These are phyloP conservation scores for Rhodomyrtus psidioides DNA, from an alignment of 441 rosid species.

Conservation along the genomic window DNA sequence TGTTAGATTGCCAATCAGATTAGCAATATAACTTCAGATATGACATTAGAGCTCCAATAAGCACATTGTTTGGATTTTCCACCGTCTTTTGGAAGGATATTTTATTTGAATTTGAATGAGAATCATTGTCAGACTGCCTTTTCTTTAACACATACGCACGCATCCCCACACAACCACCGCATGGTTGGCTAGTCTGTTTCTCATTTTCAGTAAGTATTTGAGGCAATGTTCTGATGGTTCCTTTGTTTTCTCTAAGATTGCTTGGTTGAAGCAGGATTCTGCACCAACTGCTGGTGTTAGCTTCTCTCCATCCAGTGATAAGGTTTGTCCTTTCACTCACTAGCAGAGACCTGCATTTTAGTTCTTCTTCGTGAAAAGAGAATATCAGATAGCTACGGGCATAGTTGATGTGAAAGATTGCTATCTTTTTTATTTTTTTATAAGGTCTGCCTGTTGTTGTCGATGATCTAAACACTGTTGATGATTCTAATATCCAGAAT, in stretches of 20 bases:
- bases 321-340: constrained; percentile 38
- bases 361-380: neutral
- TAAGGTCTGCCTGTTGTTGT: neutral
- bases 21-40: neutral
- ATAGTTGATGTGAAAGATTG: neutral
- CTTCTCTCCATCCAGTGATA: constrained; percentile 93
- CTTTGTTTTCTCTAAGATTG: constrained; percentile 39
- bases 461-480: neutral
- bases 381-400: neutral
- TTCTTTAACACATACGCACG: neutral
- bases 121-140: neutral
- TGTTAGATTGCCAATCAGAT: neutral
- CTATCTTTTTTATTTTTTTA: neutral
- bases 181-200: neutral
- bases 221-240: constrained; percentile 9
- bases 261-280: constrained; percentile 94
- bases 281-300: constrained; percentile 89
- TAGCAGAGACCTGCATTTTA: neutral
- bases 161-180: neutral
- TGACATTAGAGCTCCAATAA: neutral
- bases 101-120: neutral
- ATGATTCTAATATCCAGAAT: constrained; percentile 8
- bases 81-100: neutral
- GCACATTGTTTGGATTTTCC: neutral
- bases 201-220: neutral